Evolutionary conservation across 116 monocot species (phyloP), one percentile per base, ranked within the genome.

Genomic region (Posidonia oceanica): DNA sequence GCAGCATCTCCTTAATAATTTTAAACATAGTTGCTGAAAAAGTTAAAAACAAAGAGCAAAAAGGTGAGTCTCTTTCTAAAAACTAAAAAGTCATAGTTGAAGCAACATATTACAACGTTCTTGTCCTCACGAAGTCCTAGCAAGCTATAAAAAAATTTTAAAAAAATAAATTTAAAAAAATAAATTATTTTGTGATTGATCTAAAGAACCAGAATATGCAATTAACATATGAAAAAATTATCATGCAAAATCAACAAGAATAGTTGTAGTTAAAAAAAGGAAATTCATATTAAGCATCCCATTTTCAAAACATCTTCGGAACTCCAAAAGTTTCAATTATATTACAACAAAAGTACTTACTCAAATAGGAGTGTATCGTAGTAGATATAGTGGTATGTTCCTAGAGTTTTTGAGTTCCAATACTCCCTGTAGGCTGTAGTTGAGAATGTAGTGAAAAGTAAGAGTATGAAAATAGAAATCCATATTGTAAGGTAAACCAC

Each of bases 1-100:
- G 96, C 72, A 97, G 57, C 96, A 97, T 97, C 71, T 97, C 96
- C 76, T 97, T 97, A 14, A 91, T 97, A 56, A 97, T 97, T 70
- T 97, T 97, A 67, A 77, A 89, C 96, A 97, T 91, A 16, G 96
- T 91, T 44, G 92, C 96, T 97, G 86, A 67, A 82, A 48, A 69
- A 38, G n/a, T n/a, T n/a, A 63, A 39, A 18, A 54, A 53, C 12
- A 68, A 52, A 68, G 6, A 68, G 15, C 18, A 5, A 36, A 63
- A 3, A 63, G n/a, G 18, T 18, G 7, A 56, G 56, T 18, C 56
- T 17, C 56, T 17, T 56, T 56, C 18, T 56, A 14, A 56, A 56
- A 18, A 56, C 14, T 56, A 56, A 56, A 56, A 56, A 17, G n/a
- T n/a, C 56, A 56, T 18, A 56, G 56, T 18, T 56, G n/a, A 7